Evolutionary conservation across 257 asterid species (phyloP).

Genomic region (Penstemon davidsonii): DNA sequence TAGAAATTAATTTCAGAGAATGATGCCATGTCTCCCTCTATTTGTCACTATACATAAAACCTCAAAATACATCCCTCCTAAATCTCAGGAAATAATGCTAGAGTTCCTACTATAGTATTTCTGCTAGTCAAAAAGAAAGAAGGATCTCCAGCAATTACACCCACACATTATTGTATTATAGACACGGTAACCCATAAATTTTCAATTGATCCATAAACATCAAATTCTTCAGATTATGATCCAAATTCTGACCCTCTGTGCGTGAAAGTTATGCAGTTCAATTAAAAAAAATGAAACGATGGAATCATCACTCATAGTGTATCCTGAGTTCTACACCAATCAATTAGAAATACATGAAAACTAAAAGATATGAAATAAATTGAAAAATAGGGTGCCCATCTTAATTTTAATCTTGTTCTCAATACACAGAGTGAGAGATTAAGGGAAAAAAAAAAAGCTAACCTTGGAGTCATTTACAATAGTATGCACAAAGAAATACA

Average conservation of each 20-base stretch:
- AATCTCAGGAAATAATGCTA: too few relatives aligned
- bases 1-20: too few relatives aligned
- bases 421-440: neutral
- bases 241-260: neutral
- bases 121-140: too few relatives aligned
- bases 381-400: neutral
- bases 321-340: constrained; percentile 24
- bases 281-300: neutral
- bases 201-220: too few relatives aligned
- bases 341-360: neutral
- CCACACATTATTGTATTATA: too few relatives aligned
- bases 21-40: too few relatives aligned
- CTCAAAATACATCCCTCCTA: too few relatives aligned
- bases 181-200: too few relatives aligned
- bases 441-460: neutral
- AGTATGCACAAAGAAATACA: constrained; percentile 7
- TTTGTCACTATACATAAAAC: too few relatives aligned
- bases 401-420: neutral
- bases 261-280: constrained; percentile 12
- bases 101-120: too few relatives aligned
- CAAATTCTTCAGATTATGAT: constrained; percentile 22
- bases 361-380: neutral
- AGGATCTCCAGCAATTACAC: too few relatives aligned
- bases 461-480: constrained; percentile 20
- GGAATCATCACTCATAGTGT: constrained; percentile 10